Percentiles rank a stretch among this genome's conserved stretches.
Conservation (phyloP, 768 basidiomycete genomes). For the Clavaria fumosa region DNA sequence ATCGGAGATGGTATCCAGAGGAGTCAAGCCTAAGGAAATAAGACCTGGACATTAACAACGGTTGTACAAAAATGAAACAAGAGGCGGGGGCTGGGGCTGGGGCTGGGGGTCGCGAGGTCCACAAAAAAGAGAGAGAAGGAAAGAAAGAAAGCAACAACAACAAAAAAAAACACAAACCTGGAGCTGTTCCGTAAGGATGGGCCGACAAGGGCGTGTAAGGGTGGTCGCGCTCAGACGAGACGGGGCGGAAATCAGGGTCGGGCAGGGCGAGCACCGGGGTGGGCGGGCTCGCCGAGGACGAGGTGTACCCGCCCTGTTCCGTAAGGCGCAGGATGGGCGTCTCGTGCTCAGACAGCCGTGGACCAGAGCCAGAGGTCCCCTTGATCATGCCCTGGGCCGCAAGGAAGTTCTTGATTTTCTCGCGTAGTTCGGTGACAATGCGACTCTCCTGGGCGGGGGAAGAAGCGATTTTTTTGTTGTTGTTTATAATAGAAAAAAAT, state of each 20-base stretch:
- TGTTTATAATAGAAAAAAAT: neutral
- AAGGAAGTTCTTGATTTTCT: constrained; percentile 66
- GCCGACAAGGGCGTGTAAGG: constrained; percentile 1
- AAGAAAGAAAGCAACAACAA: neutral
- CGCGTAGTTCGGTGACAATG: constrained; percentile 51
- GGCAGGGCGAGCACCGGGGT: constrained; percentile 10
- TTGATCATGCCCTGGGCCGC: constrained; percentile 83
- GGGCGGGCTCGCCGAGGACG: constrained; percentile 26
- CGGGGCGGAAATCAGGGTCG: constrained; percentile 9
- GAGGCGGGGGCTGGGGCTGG: too few relatives aligned
- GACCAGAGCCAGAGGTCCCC: constrained; percentile 61
- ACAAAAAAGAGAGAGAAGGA: too few relatives aligned
- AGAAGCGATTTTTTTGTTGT: too few relatives aligned
- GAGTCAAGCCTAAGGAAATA: too few relatives aligned
- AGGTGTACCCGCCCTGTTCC: constrained; percentile 25
- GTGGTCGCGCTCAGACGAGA: constrained; percentile 13
- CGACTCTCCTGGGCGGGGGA: constrained; percentile 39
- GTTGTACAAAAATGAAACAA: too few relatives aligned
- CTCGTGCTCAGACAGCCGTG: constrained; percentile 41
- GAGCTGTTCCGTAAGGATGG: constrained; percentile 1
- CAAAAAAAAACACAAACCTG: constrained; percentile 7
- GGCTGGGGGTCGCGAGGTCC: too few relatives aligned
- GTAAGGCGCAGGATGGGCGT: constrained; percentile 38
- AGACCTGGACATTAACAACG: too few relatives aligned
- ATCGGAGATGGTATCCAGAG: too few relatives aligned